Conservation (phyloP, 2,329 filamentous ascomycete species). For the Fusarium virguliforme region DNA sequence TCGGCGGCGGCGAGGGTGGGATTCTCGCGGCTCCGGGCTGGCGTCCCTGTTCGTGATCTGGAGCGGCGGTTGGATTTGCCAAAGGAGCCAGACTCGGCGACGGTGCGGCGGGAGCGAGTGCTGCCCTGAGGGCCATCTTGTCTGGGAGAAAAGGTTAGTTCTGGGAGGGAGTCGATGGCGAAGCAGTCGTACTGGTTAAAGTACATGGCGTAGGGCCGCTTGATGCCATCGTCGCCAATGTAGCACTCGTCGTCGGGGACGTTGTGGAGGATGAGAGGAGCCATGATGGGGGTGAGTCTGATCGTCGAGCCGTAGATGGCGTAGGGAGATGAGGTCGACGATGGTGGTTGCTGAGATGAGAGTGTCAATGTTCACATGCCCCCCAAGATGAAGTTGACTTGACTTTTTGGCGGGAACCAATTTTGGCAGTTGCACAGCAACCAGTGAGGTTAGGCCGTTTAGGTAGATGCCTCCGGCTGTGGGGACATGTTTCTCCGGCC, state of each 20-base stretch:
- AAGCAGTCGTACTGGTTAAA: constrained; percentile 70
- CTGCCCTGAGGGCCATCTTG: constrained; percentile 67
- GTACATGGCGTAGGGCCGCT: constrained; percentile 77
- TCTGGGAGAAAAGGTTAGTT: constrained; percentile 55
- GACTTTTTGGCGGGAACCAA: constrained; percentile 47
- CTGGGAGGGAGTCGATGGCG: neutral
- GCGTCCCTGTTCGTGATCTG: constrained; percentile 73
- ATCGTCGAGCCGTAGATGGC: constrained; percentile 17
- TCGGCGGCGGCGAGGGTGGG: constrained; percentile 75
- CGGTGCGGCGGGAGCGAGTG: constrained; percentile 67
- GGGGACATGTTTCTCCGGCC: constrained; percentile 40
- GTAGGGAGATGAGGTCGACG: constrained; percentile 19
- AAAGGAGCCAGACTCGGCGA: constrained; percentile 76
- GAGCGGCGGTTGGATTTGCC: constrained; percentile 77
- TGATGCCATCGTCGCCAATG: constrained; percentile 75
- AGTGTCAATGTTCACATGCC: constrained; percentile 35
- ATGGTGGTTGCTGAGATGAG: constrained; percentile 16
- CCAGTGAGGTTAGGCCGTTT: constrained; percentile 31
- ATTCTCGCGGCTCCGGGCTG: constrained; percentile 71
- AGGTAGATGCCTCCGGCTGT: constrained; percentile 15
- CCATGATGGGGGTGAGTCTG: constrained; percentile 61
- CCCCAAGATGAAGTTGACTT: constrained; percentile 23
- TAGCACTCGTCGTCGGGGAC: constrained; percentile 79
- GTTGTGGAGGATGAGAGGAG: constrained; percentile 78
- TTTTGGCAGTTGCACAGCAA: constrained; percentile 47